phyloP scores from a whole-genome alignment of 2,329 filamentous ascomycete genomes.

The Aspergillus aculeatus region DNA sequence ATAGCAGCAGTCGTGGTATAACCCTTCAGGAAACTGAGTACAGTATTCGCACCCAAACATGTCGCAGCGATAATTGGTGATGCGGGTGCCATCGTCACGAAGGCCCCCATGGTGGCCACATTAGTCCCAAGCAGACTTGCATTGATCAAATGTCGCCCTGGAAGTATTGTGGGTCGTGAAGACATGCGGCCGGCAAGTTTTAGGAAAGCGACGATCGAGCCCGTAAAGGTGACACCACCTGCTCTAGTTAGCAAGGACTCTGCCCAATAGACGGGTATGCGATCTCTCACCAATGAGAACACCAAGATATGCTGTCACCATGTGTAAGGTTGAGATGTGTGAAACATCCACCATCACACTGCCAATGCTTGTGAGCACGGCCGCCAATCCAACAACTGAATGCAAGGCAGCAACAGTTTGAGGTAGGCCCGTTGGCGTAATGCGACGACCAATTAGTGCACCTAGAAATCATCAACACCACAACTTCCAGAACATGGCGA shows the following conservation, averaged over 20 bases:
- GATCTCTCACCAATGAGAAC: constrained; percentile 67
- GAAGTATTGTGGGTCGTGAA: constrained; percentile 70
- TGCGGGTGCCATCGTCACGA: constrained; percentile 77
- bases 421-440: constrained; percentile 82
- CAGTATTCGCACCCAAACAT: constrained; percentile 72
- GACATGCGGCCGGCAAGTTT: constrained; percentile 83
- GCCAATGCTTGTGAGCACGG: constrained; percentile 83
- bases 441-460: constrained; percentile 76
- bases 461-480: constrained; percentile 41
- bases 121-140: constrained; percentile 72
- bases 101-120: constrained; percentile 77
- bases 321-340: constrained; percentile 72
- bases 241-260: constrained; percentile 5
- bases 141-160: constrained; percentile 75
- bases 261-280: neutral
- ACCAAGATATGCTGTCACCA: constrained; percentile 82
- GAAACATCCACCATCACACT: constrained; percentile 74
- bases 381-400: constrained; percentile 84
- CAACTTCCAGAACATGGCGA: neutral
- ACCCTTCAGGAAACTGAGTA: constrained; percentile 79
- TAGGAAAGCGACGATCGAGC: constrained; percentile 83
- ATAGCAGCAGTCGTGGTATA: constrained; percentile 86
- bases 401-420: constrained; percentile 88
- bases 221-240: constrained; percentile 81
- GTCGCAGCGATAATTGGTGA: constrained; percentile 75